Base-by-base conservation (phyloP, 1,284 basidiomycete species). In the Amanita bisporigera region DNA sequence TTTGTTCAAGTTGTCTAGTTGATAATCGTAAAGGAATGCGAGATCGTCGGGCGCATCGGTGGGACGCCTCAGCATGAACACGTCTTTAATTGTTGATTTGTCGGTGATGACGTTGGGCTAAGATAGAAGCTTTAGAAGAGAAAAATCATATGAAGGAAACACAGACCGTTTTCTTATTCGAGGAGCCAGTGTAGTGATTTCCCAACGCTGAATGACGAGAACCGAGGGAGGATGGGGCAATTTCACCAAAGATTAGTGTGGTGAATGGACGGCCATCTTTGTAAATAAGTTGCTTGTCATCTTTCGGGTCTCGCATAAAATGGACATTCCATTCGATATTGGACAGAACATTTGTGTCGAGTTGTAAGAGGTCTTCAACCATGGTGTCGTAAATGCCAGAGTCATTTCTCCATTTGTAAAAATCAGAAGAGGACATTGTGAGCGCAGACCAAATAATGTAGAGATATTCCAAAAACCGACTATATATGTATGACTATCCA, bases 191-290 rank as follows among this genome's bases (percentile, higher is more conserved):
- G 49, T 41, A 71, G 47, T 69, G 64, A 40, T 72, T 72, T 2
- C 69, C 67, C 9, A 29, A 49, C 6, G 71, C 66, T 24, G 60
- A 45, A 17, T 70, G 6, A 7, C 59, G 21, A 3, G 69, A 70
- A 1, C 71, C 66, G 19, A 43, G 45, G 1, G 14, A n/a, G 14
- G 49, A 36, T 6, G 47, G 29, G 7, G 47, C 47, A 12, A 71
- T 64, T 54, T 71, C 67, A 17, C 70, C 69, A 26, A 71, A 47
- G 15, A 69, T 54, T 15, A 54, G 41, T 24, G 63, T 52, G 19
- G 43, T 45, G 21, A 65, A 45, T 15, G 55, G 50, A 11, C 24
- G 33, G 2, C 50, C 58, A 12, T 66, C 47, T 15, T 38, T 33
- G 47, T 67, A 50, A 11, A 26, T 31, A 38, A 65, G 65, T 31